phyloP scores from a whole-genome alignment of 257 asterid genomes.

The Rubia yunnanensis region DNA sequence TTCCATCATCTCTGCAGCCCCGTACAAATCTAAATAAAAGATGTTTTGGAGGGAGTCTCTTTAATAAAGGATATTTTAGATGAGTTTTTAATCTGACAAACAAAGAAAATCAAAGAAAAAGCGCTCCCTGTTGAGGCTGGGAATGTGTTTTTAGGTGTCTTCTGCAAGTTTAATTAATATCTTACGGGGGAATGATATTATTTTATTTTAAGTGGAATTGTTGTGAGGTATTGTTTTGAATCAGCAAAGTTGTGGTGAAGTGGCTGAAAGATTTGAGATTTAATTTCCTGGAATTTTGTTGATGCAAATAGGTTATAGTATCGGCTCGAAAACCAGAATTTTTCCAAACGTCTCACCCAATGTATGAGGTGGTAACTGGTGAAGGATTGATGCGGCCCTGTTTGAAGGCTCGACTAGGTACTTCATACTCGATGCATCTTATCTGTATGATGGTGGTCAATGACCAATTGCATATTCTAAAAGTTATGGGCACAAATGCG shows the following conservation, averaged over 20 bases:
- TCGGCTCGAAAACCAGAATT: conserved; percentile 91
- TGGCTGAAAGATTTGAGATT: background rate
- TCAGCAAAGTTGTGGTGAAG: too few species aligned
- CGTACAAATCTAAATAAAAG: too few species aligned
- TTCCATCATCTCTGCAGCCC: background rate
- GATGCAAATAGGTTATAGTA: conserved; percentile 57
- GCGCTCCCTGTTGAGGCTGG: background rate
- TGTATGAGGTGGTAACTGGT: conserved; percentile 88
- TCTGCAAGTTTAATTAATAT: background rate
- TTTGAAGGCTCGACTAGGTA: conserved; percentile 74
- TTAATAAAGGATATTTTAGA: background rate
- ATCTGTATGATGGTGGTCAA: background rate
- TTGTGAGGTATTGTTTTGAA: background rate
- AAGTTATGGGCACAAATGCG: background rate
- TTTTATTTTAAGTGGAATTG: too few species aligned
- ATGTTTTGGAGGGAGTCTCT: background rate
- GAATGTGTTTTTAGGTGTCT: background rate
- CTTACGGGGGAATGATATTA: background rate
- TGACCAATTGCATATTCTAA: background rate
- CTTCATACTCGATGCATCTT: conserved; percentile 15
- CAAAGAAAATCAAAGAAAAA: background rate
- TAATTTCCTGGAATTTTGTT: background rate
- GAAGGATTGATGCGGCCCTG: conserved; percentile 95
- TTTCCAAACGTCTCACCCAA: conserved; percentile 80
- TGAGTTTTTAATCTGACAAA: background rate